Evolutionary conservation across 2,329 filamentous ascomycete genomes (phyloP).

Genomic region (Apiospora marii): DNA sequence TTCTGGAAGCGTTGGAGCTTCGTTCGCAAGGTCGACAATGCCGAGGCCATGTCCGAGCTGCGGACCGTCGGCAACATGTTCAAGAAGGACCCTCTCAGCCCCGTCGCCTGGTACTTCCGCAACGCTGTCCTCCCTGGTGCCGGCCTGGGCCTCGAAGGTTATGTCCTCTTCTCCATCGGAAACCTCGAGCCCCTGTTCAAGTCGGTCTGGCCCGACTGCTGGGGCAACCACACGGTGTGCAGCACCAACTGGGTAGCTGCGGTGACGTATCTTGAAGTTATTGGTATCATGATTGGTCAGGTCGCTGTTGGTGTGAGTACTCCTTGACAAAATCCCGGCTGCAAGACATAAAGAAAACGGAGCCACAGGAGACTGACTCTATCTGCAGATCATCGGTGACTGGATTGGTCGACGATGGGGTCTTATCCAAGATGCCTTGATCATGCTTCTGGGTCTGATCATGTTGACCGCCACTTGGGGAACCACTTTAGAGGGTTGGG

Average conservation of each 20-base stretch:
- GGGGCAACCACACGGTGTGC: conserved; percentile 72
- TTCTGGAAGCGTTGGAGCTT: conserved; percentile 75
- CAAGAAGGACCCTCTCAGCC: conserved; percentile 85
- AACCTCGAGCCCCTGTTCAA: conserved; percentile 86
- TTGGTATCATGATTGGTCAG: conserved; percentile 95
- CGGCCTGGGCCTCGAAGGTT: conserved; percentile 91
- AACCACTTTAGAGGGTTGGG: conserved; percentile 86
- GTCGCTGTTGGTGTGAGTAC: conserved; percentile 78
- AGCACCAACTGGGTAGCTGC: conserved; percentile 81
- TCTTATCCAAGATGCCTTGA: conserved; percentile 90
- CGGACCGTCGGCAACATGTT: conserved; percentile 76
- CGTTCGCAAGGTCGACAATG: conserved; percentile 74
- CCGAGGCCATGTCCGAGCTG: conserved; percentile 75
- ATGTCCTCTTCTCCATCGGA: conserved; percentile 96
- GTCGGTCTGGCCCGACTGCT: conserved; percentile 79
- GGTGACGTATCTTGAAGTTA: conserved; percentile 90
- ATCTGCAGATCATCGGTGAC: conserved; percentile 60
- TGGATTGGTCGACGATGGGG: conserved; percentile 93
- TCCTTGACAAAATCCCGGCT: conserved; percentile 23
- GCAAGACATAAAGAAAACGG: neutral
- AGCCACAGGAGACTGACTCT: conserved; percentile 26
- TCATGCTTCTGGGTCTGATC: conserved; percentile 93
- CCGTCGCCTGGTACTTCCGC: conserved; percentile 84
- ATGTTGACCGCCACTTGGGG: conserved; percentile 96
- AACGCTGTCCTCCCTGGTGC: conserved; percentile 94